These are phyloP conservation scores for Cornus controversa DNA, from an alignment of 148 eudicot species.

Conservation along the genomic window DNA sequence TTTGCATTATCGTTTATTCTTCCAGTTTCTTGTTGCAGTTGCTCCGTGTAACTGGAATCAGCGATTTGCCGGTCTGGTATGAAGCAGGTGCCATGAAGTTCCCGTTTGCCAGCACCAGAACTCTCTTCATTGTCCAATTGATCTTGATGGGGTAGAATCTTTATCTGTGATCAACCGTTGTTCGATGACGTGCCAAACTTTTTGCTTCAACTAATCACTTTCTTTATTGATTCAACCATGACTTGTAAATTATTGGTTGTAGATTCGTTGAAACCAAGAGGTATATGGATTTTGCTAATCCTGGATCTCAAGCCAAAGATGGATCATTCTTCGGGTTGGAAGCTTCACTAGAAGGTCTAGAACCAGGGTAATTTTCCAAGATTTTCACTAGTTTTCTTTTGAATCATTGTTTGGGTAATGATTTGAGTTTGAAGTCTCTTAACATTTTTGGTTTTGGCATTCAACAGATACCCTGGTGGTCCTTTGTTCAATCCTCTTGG, in stretches of 20 bases:
- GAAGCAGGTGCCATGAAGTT: slow-evolving; percentile 92
- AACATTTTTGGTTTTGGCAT: too few relatives aligned
- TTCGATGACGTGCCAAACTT: neutral
- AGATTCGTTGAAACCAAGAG: slow-evolving; percentile 94
- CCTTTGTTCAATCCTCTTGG: slow-evolving; percentile 87
- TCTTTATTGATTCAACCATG: neutral
- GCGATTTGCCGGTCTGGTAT: slow-evolving; percentile 83
- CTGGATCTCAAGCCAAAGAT: slow-evolving; percentile 89
- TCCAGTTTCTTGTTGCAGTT: slow-evolving; percentile 37
- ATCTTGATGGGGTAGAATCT: slow-evolving; percentile 71
- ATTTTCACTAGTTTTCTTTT: neutral
- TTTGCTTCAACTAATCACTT: neutral
- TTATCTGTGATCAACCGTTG: neutral
- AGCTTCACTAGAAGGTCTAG: slow-evolving; percentile 76
- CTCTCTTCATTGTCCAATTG: slow-evolving; percentile 67
- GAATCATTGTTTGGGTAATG: too few relatives aligned
- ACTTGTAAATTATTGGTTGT: neutral
- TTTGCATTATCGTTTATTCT: neutral
- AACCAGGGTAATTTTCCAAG: slow-evolving; percentile 59
- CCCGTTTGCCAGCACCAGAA: slow-evolving; percentile 72
- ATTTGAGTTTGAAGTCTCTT: too few relatives aligned
- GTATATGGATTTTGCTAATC: slow-evolving; percentile 74
- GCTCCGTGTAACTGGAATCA: slow-evolving; percentile 74
- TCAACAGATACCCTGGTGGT: slow-evolving; percentile 80
- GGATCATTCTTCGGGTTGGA: slow-evolving; percentile 87